phyloP scores from a whole-genome alignment of 371 early-diverging fungal species.

The Fennellomyces sp. region DNA sequence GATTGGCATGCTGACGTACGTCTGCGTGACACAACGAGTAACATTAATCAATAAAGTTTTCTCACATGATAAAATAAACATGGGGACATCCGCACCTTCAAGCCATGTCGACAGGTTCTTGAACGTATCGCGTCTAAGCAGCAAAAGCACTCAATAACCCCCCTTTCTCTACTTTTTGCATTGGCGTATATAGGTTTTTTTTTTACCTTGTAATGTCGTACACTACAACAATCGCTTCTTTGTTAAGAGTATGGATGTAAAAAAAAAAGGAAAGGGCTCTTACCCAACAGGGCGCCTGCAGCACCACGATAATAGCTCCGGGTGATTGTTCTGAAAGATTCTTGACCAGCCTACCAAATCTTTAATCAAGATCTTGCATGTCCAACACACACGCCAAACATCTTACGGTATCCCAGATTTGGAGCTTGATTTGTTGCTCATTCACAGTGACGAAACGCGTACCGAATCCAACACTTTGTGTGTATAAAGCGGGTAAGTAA shows the following conservation, averaged over 20 bases:
- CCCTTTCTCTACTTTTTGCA: neutral
- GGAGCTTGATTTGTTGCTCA: slow-evolving; percentile 89
- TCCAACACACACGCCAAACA: slow-evolving; percentile 18
- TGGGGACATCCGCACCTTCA: slow-evolving; percentile 56
- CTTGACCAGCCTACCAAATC: slow-evolving; percentile 96
- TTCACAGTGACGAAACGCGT: slow-evolving; percentile 79
- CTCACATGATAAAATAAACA: slow-evolving; percentile 3
- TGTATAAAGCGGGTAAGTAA: neutral
- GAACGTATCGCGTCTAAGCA: slow-evolving; percentile 84
- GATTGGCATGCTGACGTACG: slow-evolving; percentile 87
- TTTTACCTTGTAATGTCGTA: slow-evolving; percentile 53
- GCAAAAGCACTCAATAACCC: neutral
- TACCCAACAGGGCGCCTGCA: slow-evolving; percentile 74
- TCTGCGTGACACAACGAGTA: slow-evolving; percentile 36
- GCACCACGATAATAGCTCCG: slow-evolving; percentile 98
- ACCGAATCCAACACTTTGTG: slow-evolving; percentile 80
- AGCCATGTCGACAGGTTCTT: slow-evolving; percentile 92
- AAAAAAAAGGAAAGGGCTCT: slow-evolving; percentile 5
- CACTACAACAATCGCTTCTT: slow-evolving; percentile 19
- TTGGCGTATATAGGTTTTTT: neutral
- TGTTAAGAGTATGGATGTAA: neutral
- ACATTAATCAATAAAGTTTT: neutral
- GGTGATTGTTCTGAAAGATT: slow-evolving; percentile 95
- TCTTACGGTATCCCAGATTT: slow-evolving; percentile 98
- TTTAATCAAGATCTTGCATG: too few species aligned